Base-by-base conservation (phyloP, 2,329 filamentous ascomycete species). In the Paecilomyces niveus region DNA sequence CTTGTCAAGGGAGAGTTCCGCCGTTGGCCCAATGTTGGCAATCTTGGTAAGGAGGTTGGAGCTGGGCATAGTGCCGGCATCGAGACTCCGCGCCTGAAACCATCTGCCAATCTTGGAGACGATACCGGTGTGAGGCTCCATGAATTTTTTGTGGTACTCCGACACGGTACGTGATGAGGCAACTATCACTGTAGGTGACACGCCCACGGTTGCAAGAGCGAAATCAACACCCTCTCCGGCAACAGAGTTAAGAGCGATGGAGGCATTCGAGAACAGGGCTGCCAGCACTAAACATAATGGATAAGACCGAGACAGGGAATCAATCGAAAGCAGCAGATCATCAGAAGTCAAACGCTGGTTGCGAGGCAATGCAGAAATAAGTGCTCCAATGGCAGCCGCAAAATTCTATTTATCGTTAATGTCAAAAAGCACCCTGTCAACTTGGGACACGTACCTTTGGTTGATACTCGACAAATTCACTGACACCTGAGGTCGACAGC, bases 181-280 rank as follows among this genome's bases (percentile, higher is more conserved):
- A 50, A 95, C 85, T 57, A 97, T 79, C 59, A 97, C 83, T 3
- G 92, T 97, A 1, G 93, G 93, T 0, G 89, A 84, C 45, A 95
- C 80, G 53, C 86, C 86, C 59, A 86, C 83, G 22, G 89, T 89
- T 22, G 91, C 90, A 22, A 92, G 76, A 18, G 81, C 78, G 39
- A 97, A 81, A 69, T 94, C 86, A 11, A 89, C 81, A 10, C 84
- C 84, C 35, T 84, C 82, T 6, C 89, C 89, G 15, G 92, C 89
- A 26, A 96, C 92, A 0, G 92, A 94, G 75, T 90, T 97, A 67
- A 99, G 83, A 26, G 92, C 90, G 21, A 99, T 77, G 0, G 91
- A 94, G 18, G 90, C 83, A 70, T 96, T 94, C 22, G 86, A 88
- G 75, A 87, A 96, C 8, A 99, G 82, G 0, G 92, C 92, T 1